A percentile compares a stretch with the other conserved stretches of the same genome.
Evolutionary conservation across 768 basidiomycete species (phyloP).

Genomic region (Leccinum olivaceopallidum): DNA sequence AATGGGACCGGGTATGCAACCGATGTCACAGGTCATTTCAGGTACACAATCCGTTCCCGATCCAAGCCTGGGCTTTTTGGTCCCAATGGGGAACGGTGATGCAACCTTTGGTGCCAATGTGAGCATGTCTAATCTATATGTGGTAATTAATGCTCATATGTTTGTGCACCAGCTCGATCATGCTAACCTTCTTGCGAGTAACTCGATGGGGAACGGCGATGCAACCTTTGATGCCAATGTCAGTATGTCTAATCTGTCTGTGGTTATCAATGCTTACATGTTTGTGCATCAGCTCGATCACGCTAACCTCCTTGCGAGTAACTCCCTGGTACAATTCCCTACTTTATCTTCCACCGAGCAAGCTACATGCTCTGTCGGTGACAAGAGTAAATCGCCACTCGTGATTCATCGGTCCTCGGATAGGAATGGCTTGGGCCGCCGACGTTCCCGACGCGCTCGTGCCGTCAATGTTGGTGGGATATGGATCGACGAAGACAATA

Average conservation of each 20-base stretch:
- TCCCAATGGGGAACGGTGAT: background rate
- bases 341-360: background rate
- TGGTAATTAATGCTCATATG: no score
- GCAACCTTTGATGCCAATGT: background rate
- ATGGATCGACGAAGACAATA: constrained; percentile 5
- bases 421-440: background rate
- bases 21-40: background rate
- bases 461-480: background rate
- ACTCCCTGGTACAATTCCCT: background rate
- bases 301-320: background rate
- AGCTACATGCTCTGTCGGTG: background rate
- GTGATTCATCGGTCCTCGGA: background rate
- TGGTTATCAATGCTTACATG: background rate
- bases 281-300: background rate
- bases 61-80: background rate
- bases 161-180: no score
- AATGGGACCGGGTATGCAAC: background rate
- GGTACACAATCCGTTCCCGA: background rate
- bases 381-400: background rate
- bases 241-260: background rate
- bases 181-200: no score
- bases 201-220: background rate
- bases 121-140: no score
- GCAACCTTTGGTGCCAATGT: no score
- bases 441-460: background rate